Conservation (phyloP, 768 basidiomycete genomes). For the Trametes cinnabarina region DNA sequence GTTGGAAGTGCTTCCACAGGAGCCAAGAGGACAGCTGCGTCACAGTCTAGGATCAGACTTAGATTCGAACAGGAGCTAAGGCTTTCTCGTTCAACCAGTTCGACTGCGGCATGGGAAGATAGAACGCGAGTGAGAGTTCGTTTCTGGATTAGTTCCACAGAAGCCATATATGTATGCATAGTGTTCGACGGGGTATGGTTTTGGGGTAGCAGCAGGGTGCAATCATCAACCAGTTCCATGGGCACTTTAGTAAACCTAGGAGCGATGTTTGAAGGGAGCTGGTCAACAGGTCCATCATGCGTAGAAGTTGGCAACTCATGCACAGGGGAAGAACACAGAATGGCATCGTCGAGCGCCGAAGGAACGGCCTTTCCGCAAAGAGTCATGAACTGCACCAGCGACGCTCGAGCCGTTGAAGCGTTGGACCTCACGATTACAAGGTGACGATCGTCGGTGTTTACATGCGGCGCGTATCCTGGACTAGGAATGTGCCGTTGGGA, state of each 20-base stretch:
- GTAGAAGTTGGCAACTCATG: neutral
- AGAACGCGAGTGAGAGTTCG: slow-evolving; percentile 57
- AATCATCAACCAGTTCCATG: slow-evolving; percentile 19
- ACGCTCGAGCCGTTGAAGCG: slow-evolving; percentile 1
- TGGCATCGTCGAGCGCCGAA: neutral
- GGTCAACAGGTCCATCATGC: neutral
- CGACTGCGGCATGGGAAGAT: slow-evolving; percentile 44
- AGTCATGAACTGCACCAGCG: slow-evolving; percentile 17
- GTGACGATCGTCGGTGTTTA: neutral
- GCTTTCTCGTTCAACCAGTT: slow-evolving; percentile 62
- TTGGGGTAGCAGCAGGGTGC: slow-evolving; percentile 15
- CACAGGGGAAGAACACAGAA: neutral
- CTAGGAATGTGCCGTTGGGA: too few species aligned
- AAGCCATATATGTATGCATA: slow-evolving; percentile 66
- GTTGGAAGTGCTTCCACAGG: slow-evolving; percentile 48
- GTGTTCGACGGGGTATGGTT: slow-evolving; percentile 38
- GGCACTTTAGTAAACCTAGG: slow-evolving; percentile 4
- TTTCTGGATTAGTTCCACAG: slow-evolving; percentile 66
- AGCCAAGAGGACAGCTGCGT: slow-evolving; percentile 54
- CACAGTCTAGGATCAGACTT: slow-evolving; percentile 67
- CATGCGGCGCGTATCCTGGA: neutral
- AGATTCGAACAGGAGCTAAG: slow-evolving; percentile 43
- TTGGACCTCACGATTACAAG: neutral
- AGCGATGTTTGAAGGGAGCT: neutral
- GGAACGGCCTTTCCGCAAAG: slow-evolving; percentile 15